Evolutionary conservation across 768 basidiomycete genomes (phyloP), one percentile per base, ranked within the genome.

Genomic region (Asterophora lycoperdoides): DNA sequence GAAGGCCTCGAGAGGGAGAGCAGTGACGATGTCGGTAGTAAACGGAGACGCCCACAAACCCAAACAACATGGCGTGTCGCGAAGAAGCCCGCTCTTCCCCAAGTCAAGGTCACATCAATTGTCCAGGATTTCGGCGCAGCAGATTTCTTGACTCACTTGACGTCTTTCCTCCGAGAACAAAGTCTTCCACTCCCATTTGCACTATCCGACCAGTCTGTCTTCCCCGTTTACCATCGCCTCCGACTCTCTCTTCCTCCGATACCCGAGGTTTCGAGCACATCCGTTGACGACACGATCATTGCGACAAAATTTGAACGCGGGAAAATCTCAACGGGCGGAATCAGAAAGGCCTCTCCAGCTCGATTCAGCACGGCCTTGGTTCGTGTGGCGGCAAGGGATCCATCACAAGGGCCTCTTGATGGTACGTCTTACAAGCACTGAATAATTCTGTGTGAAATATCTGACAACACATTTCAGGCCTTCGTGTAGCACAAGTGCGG

Each of bases 351-450:
- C 18, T 43, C 42, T 13, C 41, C 56, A 1, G 56, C 47, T 10
- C 44, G 48, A 20, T 61, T 60, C 26, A 62, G 60, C 41, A 64
- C 59, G 0, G 56, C 62, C 2, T 49, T 65, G 10, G 60, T 60
- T 1, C 53, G 46, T 15, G 39, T 41, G 23, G 23, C 23, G 29
- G 30, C 30, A 18, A 18, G 36, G 5, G 44, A 44, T 40, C 33
- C 2, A 19, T 29, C n/a, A 26, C 51, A 40, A 13, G 44, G 40
- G 19, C 51, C 53, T 9, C 48, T 52, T 30, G 43, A 56, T 32
- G 57, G 53, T 53, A 32, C 6, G 23, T 23, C n/a, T n/a, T 23
- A 6, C 8, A 13, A 2, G 30, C 3, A 13, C 30, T 4, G 8
- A 9, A 29, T 29, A 29, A 5, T 29, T n/a, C n/a, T n/a, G 29